These are phyloP conservation scores for Populus hybrid DNA, from an alignment of 441 rosid species.

Conservation along the genomic window DNA sequence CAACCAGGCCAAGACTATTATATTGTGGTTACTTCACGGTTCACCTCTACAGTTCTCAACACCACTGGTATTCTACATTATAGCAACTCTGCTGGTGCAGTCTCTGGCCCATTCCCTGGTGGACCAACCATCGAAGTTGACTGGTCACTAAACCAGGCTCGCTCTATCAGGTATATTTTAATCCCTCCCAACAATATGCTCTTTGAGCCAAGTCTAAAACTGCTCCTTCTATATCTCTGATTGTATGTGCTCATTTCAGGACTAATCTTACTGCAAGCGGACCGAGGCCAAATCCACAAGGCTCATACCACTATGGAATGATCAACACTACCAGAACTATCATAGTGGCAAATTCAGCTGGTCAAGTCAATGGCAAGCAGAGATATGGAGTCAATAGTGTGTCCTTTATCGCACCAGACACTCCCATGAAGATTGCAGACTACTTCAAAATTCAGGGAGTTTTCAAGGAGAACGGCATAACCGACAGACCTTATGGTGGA, in stretches of 20 bases:
- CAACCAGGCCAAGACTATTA: constrained; percentile 78
- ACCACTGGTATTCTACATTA: constrained; percentile 67
- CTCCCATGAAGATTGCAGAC: constrained; percentile 92
- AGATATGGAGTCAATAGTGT: constrained; percentile 84
- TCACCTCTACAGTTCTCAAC: constrained; percentile 53
- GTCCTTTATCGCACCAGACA: constrained; percentile 67
- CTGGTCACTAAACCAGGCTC: constrained; percentile 92
- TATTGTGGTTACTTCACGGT: constrained; percentile 79
- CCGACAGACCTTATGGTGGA: constrained; percentile 64
- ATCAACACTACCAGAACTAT: constrained; percentile 74
- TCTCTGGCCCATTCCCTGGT: constrained; percentile 72
- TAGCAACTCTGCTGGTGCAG: constrained; percentile 63
- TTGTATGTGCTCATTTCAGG: constrained; percentile 37
- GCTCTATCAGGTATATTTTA: constrained; percentile 63
- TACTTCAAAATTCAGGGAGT: constrained; percentile 75
- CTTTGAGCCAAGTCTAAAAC: not conserved
- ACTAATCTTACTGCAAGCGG: constrained; percentile 98
- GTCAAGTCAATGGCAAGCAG: constrained; percentile 76
- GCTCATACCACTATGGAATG: constrained; percentile 97
- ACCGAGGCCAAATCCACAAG: constrained; percentile 98
- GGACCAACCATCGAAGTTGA: constrained; percentile 77
- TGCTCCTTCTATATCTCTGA: not conserved
- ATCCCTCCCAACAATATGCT: not conserved
- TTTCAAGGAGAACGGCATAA: constrained; percentile 58
- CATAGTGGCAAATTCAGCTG: constrained; percentile 63